Conservation (phyloP, 306 rosid genomes). For the Dryas drummondii region DNA sequence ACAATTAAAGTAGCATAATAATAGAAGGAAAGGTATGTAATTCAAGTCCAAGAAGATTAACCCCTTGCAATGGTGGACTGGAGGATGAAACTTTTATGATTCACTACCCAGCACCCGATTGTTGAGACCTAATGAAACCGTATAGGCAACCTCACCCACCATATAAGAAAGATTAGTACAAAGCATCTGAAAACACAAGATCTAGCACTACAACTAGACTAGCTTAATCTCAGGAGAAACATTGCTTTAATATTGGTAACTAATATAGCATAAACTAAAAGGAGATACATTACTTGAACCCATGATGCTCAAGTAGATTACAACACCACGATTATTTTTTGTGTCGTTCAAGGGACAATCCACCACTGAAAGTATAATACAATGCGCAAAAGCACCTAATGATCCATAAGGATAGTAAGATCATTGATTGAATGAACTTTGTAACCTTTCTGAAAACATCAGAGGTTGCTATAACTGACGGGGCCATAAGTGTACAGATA, state of each 20-base stretch:
- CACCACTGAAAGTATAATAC: background rate
- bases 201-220: background rate
- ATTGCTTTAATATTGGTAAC: background rate
- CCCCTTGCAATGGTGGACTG: background rate
- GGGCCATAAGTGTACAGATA: background rate
- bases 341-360: background rate
- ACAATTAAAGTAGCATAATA: no score
- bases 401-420: background rate
- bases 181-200: background rate
- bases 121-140: background rate
- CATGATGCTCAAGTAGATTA: background rate
- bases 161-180: background rate
- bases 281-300: background rate
- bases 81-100: background rate
- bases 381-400: background rate
- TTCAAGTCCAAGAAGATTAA: background rate
- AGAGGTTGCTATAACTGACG: background rate
- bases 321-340: background rate
- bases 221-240: background rate
- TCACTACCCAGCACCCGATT: background rate
- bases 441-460: background rate
- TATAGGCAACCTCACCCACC: background rate
- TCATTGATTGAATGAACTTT: background rate
- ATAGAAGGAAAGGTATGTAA: background rate
- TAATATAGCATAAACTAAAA: background rate